Conservation (phyloP, 805 yeast species). For the Myxozyma mucilagina region DNA sequence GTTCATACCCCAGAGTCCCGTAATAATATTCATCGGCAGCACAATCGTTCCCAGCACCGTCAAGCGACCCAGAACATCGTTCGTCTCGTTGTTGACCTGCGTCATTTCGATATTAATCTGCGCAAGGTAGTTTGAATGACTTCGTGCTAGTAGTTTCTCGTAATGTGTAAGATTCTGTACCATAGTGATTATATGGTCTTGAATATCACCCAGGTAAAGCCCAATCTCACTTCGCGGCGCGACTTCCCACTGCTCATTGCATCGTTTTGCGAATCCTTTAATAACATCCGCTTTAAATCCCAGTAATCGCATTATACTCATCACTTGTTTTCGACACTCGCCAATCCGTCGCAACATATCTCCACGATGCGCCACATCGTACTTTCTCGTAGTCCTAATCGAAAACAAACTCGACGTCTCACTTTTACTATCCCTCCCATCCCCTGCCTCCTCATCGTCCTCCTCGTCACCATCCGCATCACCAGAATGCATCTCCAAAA, state of each 20-base stretch:
- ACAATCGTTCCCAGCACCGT: slow-evolving; percentile 90
- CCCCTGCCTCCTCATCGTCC: slow-evolving; percentile 41
- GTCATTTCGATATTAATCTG: slow-evolving; percentile 98
- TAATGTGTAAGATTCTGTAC: slow-evolving; percentile 92
- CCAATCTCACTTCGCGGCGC: slow-evolving; percentile 86
- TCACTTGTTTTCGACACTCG: slow-evolving; percentile 90
- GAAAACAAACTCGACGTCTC: slow-evolving; percentile 21
- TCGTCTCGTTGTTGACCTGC: slow-evolving; percentile 92
- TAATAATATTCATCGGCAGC: slow-evolving; percentile 88
- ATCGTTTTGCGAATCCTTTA: slow-evolving; percentile 88
- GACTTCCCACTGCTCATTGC: slow-evolving; percentile 78
- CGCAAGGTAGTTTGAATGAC: slow-evolving; percentile 95
- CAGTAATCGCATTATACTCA: slow-evolving; percentile 79
- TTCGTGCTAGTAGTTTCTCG: slow-evolving; percentile 87
- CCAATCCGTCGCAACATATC: slow-evolving; percentile 95
- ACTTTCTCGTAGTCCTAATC: slow-evolving; percentile 2
- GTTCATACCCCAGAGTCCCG: slow-evolving; percentile 99
- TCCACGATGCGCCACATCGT: slow-evolving; percentile 58
- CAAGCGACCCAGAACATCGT: slow-evolving; percentile 90
- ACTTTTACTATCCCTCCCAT: slow-evolving; percentile 3
- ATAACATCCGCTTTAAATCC: slow-evolving; percentile 98
- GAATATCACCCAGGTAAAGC: slow-evolving; percentile 94
- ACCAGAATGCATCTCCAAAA: slow-evolving; percentile 68
- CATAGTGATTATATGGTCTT: slow-evolving; percentile 97
- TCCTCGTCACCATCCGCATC: slow-evolving; percentile 50